Evolutionary conservation across 164 flowering plant species (phyloP).

Genomic region (Chimonanthus praecox): DNA sequence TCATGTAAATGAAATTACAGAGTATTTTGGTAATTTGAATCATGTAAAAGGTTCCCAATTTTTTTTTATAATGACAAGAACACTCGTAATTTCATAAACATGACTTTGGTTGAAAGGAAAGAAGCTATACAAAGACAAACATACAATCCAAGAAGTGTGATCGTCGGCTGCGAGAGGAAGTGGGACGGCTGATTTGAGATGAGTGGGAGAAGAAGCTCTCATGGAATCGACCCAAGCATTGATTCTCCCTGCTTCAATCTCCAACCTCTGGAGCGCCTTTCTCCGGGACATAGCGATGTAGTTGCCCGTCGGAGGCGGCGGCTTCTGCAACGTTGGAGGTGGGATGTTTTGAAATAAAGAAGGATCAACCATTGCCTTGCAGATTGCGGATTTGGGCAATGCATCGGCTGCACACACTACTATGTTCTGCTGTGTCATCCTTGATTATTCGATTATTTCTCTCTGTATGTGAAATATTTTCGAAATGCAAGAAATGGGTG

Average conservation of each 20-base stretch:
- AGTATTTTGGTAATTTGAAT: too few species aligned
- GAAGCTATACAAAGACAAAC: background rate
- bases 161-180: slow-evolving; percentile 10
- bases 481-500: background rate
- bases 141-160: slow-evolving; percentile 32
- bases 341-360: slow-evolving; percentile 27
- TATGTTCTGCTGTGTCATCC: slow-evolving; percentile 64
- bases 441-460: background rate
- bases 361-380: slow-evolving; percentile 25
- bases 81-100: too few species aligned
- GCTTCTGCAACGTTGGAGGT: background rate
- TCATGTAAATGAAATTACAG: too few species aligned
- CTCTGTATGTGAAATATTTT: background rate
- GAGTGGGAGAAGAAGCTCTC: slow-evolving; percentile 86
- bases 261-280: slow-evolving; percentile 34
- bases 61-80: too few species aligned
- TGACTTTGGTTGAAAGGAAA: too few species aligned
- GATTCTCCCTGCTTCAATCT: slow-evolving; percentile 30
- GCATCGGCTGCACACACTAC: slow-evolving; percentile 22
- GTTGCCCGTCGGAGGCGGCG: slow-evolving; percentile 14
- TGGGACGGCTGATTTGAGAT: slow-evolving; percentile 23
- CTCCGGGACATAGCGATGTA: slow-evolving; percentile 30
- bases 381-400: slow-evolving; percentile 19
- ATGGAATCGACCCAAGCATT: slow-evolving; percentile 60
- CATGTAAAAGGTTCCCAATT: too few species aligned